Conservation (phyloP, 192 early-diverging fungal genomes). For the Podila horticola region DNA sequence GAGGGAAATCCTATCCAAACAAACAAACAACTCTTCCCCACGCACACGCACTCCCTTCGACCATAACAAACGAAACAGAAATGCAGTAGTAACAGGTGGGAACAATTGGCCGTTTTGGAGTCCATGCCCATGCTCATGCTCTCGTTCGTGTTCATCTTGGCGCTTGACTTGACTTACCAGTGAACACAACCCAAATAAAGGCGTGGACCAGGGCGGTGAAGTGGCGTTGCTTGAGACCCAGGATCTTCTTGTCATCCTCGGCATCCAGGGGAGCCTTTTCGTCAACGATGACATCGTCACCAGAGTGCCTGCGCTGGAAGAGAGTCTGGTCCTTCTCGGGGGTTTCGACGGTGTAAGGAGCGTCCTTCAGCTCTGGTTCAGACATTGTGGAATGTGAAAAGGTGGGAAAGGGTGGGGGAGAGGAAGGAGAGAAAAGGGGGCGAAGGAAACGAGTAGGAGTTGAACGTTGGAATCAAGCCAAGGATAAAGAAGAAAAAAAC, state of each 20-base stretch:
- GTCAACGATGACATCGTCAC: constrained; percentile 17
- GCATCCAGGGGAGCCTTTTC: constrained; percentile 2
- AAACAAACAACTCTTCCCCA: too few relatives aligned
- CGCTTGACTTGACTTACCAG: constrained; percentile 20
- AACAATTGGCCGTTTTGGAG: too few relatives aligned
- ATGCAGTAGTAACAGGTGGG: too few relatives aligned
- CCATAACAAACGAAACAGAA: too few relatives aligned
- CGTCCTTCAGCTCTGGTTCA: constrained; percentile 32
- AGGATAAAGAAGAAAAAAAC: constrained; percentile 13
- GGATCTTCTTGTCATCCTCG: constrained; percentile 42
- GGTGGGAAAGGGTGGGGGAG: background rate
- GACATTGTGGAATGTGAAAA: constrained; percentile 14
- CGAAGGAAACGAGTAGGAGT: constrained; percentile 3
- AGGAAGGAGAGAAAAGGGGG: background rate
- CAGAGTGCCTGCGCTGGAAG: constrained; percentile 24
- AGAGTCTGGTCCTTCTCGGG: constrained; percentile 33
- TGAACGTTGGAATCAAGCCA: constrained; percentile 41
- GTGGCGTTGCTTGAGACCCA: constrained; percentile 17
- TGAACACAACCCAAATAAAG: constrained; percentile 35
- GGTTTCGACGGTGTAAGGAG: constrained; percentile 4
- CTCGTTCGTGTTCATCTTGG: too few relatives aligned
- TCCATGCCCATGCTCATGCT: too few relatives aligned
- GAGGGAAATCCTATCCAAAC: too few relatives aligned
- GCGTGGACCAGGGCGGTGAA: constrained; percentile 22
- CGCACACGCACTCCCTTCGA: too few relatives aligned